These are phyloP conservation scores for Vanrija sp. DNA, from an alignment of 1,284 basidiomycete genomes.

Conservation along the genomic window DNA sequence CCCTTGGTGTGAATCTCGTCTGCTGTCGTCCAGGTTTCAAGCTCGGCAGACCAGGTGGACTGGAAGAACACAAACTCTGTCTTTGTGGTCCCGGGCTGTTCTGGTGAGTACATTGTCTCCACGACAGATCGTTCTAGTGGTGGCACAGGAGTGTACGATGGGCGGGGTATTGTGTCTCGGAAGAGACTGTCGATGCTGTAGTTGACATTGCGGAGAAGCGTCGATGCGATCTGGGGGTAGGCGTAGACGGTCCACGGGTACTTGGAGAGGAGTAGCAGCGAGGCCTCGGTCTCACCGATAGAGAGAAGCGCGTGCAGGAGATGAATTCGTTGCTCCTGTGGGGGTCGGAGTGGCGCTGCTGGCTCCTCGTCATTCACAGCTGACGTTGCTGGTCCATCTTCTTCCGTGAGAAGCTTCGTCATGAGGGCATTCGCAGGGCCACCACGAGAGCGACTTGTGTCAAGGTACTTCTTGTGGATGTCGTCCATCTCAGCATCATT, in stretches of 20 bases:
- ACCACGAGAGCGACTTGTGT: constrained; percentile 59
- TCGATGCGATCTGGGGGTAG: constrained; percentile 75
- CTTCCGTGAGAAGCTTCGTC: constrained; percentile 82
- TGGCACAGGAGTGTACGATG: constrained; percentile 40
- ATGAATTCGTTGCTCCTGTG: constrained; percentile 75
- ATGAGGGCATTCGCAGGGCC: constrained; percentile 76
- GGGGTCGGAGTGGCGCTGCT: constrained; percentile 30
- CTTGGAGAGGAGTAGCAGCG: constrained; percentile 71
- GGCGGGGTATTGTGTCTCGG: constrained; percentile 37
- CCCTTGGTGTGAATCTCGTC: constrained; percentile 59
- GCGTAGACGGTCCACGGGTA: constrained; percentile 83
- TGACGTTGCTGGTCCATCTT: constrained; percentile 42
- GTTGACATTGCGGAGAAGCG: constrained; percentile 70
- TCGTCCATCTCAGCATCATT: constrained; percentile 68
- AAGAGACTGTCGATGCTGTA: constrained; percentile 67
- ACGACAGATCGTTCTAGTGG: constrained; percentile 19
- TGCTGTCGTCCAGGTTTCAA: constrained; percentile 62
- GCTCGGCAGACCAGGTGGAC: constrained; percentile 68
- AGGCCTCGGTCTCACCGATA: constrained; percentile 74
- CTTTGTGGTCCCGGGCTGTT: constrained; percentile 66
- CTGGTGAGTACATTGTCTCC: constrained; percentile 63
- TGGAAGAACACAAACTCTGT: constrained; percentile 84
- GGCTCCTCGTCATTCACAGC: constrained; percentile 43
- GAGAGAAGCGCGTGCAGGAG: constrained; percentile 77
- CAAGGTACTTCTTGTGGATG: constrained; percentile 64